Base-by-base conservation (phyloP, 768 basidiomycete species). In the Termitomyces sp. region DNA sequence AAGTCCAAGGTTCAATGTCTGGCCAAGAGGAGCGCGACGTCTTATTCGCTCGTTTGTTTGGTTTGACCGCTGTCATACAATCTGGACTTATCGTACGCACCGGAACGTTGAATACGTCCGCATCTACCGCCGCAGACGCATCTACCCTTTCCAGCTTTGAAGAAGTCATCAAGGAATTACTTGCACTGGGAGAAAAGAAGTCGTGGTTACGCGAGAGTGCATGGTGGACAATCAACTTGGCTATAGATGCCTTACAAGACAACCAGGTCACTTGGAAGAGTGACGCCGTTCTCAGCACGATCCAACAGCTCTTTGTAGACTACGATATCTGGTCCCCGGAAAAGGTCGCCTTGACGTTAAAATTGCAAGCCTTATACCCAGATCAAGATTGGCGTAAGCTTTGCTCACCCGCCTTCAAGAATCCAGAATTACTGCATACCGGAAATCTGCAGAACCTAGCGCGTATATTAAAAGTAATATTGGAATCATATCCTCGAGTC, bases 11-110 rank as follows among this genome's bases (percentile, higher is more conserved):
- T 33, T 88, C 87, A 13, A 88, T 90, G 84, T 86, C 85, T 39
- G 88, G 94, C 3, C 89, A 94, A 65, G 96, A 98, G 70, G 91
- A 94, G 70, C 85, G 96, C 54, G 96, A 99, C 68, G 72, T 91
- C 46, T 78, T 94, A 48, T 98, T 99, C 66, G 94, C 94, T 10
- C 85, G 92, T 25, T 76, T 99, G 11, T 97, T 98, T 67, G 96
- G 96, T 16, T 75, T 97, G 54, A 86, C 86, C 16, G 78, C 93
- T 15, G 76, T 98, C 63, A 81, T 96, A 51, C 88, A 90, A 56
- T 98, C 96, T 3, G 86, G 90, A 22, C 76, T 95, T 44, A 76
- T 95, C 50, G 82, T 88, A 36, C 84, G 88, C 50, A 72, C 77
- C 25, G 78, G 68, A 5, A 77, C 85, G 3, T 69, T 87, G 6